phyloP scores from a whole-genome alignment of 345 rosid genomes.

The Gossypioides kirkii region DNA sequence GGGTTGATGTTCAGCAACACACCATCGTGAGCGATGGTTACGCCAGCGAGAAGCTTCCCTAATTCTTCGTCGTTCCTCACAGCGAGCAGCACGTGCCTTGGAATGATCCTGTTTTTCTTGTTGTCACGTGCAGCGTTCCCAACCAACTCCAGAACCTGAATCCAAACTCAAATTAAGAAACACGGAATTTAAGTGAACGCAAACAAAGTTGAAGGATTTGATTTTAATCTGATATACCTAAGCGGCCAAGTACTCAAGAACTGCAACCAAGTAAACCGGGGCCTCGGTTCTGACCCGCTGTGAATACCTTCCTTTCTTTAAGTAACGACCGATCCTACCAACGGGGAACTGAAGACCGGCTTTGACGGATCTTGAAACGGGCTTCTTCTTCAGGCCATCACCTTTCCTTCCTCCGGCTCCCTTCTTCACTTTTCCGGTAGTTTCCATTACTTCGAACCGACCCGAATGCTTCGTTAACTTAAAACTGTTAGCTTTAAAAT shows the following conservation, averaged over 20 bases:
- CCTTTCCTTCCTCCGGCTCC: constrained; percentile 65
- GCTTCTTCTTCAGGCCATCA: constrained; percentile 73
- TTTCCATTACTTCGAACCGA: constrained; percentile 32
- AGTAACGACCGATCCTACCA: constrained; percentile 68
- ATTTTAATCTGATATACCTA: constrained; percentile 32
- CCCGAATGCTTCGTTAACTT: neutral
- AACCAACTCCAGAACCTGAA: constrained; percentile 61
- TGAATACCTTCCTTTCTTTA: constrained; percentile 72
- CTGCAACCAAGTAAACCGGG: constrained; percentile 74
- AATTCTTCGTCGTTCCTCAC: constrained; percentile 70
- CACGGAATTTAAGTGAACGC: neutral
- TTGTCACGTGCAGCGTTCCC: constrained; percentile 72
- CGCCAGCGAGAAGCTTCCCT: constrained; percentile 58
- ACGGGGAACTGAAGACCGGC: constrained; percentile 78
- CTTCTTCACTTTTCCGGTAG: constrained; percentile 47
- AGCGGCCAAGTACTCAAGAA: constrained; percentile 78
- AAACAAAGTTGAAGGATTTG: neutral
- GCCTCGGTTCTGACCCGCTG: constrained; percentile 67
- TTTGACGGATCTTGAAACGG: constrained; percentile 65
- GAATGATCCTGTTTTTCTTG: constrained; percentile 70
- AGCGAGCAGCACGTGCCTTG: constrained; percentile 53
- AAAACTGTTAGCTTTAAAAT: neutral
- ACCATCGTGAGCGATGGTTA: constrained; percentile 66
- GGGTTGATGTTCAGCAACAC: constrained; percentile 70
- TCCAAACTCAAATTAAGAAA: neutral